A percentile compares a stretch with the other conserved stretches of the same genome.
phyloP scores from a whole-genome alignment of 192 early-diverging fungal species.

The Mortierella alpina region DNA sequence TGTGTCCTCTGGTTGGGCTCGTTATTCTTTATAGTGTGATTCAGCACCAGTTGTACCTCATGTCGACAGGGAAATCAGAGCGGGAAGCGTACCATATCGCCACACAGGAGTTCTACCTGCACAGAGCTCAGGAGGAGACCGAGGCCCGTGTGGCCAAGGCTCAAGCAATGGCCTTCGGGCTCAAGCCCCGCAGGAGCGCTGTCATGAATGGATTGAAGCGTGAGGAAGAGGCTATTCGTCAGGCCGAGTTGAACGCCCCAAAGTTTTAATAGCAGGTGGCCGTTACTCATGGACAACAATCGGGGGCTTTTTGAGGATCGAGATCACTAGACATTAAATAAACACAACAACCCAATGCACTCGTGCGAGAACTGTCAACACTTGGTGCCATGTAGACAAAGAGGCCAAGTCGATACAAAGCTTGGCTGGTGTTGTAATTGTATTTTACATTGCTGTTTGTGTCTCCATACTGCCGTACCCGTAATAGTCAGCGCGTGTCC shows the following conservation, averaged over 20 bases:
- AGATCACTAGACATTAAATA: neutral
- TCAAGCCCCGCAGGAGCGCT: conserved; percentile 48
- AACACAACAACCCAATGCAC: neutral
- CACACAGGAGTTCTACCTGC: conserved; percentile 82
- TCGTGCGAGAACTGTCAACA: too few species aligned
- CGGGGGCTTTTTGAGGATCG: neutral
- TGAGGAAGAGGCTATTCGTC: conserved; percentile 38
- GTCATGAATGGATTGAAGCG: conserved; percentile 52
- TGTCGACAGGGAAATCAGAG: conserved; percentile 72
- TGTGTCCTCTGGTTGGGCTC: neutral
- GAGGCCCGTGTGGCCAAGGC: conserved; percentile 72
- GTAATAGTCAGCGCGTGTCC: too few species aligned
- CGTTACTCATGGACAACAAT: neutral
- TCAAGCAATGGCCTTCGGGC: conserved; percentile 61
- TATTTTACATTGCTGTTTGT: too few species aligned
- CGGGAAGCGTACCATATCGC: conserved; percentile 84
- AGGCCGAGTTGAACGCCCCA: conserved; percentile 34
- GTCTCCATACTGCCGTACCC: too few species aligned
- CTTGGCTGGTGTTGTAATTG: too few species aligned
- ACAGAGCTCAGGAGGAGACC: conserved; percentile 82
- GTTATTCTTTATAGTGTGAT: conserved; percentile 73
- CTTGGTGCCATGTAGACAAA: too few species aligned
- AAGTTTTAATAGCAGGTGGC: conserved; percentile 20
- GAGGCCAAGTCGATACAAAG: too few species aligned
- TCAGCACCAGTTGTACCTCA: conserved; percentile 85